These are phyloP conservation scores for Dendrobium officinale DNA, from an alignment of 106 monocot genomes.

Conservation along the genomic window DNA sequence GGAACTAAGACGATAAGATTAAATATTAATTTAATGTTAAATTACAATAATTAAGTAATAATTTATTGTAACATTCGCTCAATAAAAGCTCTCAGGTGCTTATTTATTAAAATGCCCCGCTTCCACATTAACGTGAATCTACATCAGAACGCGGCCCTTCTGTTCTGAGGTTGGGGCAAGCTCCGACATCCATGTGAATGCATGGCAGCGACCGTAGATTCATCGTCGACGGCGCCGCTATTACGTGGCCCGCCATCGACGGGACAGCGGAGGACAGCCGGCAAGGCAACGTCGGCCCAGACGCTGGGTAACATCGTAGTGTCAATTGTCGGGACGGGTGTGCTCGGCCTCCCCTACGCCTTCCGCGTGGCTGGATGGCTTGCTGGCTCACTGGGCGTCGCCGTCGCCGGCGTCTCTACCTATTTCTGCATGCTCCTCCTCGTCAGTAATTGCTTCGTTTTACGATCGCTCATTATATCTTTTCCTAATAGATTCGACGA, in stretches of 20 bases:
- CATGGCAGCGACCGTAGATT: neutral
- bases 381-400: constrained; percentile 47
- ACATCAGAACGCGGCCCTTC: no score
- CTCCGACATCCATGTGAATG: neutral
- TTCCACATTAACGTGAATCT: no score
- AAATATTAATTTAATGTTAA: no score
- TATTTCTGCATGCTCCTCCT: constrained; percentile 75
- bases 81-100: no score
- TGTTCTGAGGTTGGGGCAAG: no score
- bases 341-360: constrained; percentile 65
- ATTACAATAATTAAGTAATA: no score
- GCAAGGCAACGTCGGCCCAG: constrained; percentile 45
- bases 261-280: constrained; percentile 3
- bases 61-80: no score
- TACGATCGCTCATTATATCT: neutral
- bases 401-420: constrained; percentile 34
- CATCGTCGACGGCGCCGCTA: constrained; percentile 7
- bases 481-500: neutral
- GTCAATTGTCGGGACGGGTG: constrained; percentile 59
- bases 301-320: constrained; percentile 61
- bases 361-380: constrained; percentile 65
- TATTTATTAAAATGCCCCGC: no score
- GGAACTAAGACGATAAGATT: no score
- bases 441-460: constrained; percentile 15
- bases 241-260: neutral